Conservation (phyloP, 495 filamentous ascomycete genomes). For the Tuber calosporum region DNA sequence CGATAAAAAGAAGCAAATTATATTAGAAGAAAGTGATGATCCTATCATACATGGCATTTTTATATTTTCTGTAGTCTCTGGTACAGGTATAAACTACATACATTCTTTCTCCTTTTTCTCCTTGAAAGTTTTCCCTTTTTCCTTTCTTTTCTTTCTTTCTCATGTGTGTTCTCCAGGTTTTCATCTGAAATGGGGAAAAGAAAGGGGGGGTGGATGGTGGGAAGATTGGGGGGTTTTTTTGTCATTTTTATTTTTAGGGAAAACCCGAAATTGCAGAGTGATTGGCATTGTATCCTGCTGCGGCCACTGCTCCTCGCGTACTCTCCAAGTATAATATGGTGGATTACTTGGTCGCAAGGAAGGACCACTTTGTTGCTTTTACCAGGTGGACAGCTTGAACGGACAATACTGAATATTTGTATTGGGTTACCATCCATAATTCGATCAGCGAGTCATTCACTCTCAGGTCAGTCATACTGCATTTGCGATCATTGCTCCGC, state of each 20-base stretch:
- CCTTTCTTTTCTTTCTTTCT: background rate
- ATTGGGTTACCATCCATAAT: no score
- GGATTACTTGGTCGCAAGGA: background rate
- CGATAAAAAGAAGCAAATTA: background rate
- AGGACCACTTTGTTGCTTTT: background rate
- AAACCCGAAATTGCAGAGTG: background rate
- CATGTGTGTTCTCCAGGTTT: background rate
- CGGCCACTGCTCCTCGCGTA: background rate
- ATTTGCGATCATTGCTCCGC: background rate
- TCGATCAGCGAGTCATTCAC: no score
- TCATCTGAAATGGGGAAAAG: background rate
- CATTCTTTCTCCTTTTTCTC: background rate
- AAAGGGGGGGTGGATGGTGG: background rate
- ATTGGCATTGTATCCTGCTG: background rate
- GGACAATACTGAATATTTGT: no score
- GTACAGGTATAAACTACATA: background rate
- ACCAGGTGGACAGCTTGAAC: background rate
- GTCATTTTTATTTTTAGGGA: no score
- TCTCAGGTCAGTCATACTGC: background rate
- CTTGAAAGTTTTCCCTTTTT: background rate
- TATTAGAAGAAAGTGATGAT: background rate
- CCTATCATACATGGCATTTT: background rate
- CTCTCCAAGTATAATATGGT: background rate
- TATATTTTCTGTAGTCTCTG: background rate
- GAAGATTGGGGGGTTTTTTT: background rate